phyloP scores from a whole-genome alignment of 2,329 filamentous ascomycete genomes.

The Alternaria panax region DNA sequence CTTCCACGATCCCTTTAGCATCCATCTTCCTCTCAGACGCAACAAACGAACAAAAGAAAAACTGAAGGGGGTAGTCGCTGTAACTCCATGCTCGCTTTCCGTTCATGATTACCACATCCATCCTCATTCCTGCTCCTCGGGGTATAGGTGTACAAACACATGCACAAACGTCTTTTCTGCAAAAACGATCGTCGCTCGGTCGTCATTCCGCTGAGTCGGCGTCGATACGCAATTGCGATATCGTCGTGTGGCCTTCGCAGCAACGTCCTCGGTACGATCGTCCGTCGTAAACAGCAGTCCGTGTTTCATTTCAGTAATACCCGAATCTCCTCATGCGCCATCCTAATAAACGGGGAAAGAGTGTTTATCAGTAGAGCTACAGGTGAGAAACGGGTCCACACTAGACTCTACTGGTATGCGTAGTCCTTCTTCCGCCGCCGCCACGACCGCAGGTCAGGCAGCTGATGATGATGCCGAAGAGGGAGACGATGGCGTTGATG shows the following conservation, averaged over 20 bases:
- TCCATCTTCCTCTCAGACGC: constrained; percentile 15
- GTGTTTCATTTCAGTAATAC: background rate
- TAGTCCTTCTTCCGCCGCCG: constrained; percentile 47
- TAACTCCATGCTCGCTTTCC: constrained; percentile 14
- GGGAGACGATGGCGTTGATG: constrained; percentile 58
- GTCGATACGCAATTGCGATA: background rate
- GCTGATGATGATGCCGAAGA: constrained; percentile 59
- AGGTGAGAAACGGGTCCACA: constrained; percentile 24
- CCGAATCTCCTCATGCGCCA: constrained; percentile 14
- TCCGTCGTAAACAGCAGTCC: background rate
- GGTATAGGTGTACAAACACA: constrained; percentile 8
- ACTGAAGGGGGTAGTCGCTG: background rate
- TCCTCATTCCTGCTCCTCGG: background rate
- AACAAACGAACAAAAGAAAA: constrained; percentile 2
- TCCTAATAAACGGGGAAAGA: background rate
- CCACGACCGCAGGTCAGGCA: constrained; percentile 59
- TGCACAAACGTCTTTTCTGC: background rate
- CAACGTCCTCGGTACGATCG: background rate
- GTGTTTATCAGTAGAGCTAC: constrained; percentile 1
- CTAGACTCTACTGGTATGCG: constrained; percentile 51
- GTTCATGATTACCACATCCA: constrained; percentile 7
- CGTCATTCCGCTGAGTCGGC: background rate
- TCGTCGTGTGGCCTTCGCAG: background rate
- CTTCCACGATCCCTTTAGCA: constrained; percentile 15
- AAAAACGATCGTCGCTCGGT: background rate